Conservation (phyloP, 805 yeast species). For the Cyberlindnera subsufficiens region DNA sequence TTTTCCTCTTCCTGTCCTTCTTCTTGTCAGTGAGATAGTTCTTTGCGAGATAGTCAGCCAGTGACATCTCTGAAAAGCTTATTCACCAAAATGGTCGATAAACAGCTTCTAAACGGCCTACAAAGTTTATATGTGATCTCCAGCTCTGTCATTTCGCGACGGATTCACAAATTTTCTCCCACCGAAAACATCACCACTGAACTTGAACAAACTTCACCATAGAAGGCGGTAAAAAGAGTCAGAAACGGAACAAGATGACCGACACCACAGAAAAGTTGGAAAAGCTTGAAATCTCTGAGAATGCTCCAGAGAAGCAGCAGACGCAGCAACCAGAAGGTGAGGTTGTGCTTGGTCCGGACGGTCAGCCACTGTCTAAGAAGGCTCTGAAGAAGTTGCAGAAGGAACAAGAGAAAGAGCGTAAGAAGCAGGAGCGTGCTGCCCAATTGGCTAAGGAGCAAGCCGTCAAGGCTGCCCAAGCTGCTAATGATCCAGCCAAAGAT, state of each 20-base stretch:
- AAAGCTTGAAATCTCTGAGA: conserved; percentile 8
- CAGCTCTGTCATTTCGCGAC: too few relatives aligned
- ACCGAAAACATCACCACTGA: too few relatives aligned
- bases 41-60: conserved; percentile 40
- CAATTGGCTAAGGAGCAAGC: conserved; percentile 82
- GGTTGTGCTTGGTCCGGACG: conserved; percentile 58
- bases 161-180: too few relatives aligned
- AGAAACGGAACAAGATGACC: conserved; percentile 8
- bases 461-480: conserved; percentile 53
- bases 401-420: conserved; percentile 85
- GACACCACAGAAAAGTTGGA: conserved; percentile 12
- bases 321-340: conserved; percentile 24
- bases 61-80: conserved; percentile 28
- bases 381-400: conserved; percentile 93
- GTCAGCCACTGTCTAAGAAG: conserved; percentile 80
- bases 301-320: conserved; percentile 40
- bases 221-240: background rate
- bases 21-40: conserved; percentile 33
- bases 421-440: conserved; percentile 90
- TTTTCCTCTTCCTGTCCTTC: conserved; percentile 19
- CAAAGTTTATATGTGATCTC: too few relatives aligned
- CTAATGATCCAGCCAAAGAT: conserved; percentile 82
- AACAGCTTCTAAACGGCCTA: too few relatives aligned
- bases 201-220: too few relatives aligned
- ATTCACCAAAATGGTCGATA: too few relatives aligned